Percentiles rank a stretch among this genome's conserved stretches.
phyloP scores from a whole-genome alignment of 2,329 filamentous ascomycete genomes.

The Sporothrix dimorphospora region DNA sequence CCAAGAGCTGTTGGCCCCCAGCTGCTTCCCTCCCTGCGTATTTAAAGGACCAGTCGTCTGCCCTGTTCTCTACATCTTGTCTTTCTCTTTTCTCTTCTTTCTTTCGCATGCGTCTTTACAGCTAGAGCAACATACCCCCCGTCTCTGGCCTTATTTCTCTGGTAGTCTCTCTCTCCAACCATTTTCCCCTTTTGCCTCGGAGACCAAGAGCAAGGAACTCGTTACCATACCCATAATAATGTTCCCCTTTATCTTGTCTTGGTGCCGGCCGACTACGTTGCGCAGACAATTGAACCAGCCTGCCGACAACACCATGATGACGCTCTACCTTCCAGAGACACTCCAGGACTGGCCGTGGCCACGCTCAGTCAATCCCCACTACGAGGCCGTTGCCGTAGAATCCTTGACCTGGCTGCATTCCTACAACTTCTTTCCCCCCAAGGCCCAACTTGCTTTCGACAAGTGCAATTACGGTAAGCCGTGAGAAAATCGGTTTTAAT shows the following conservation, averaged over 20 bases:
- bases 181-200: neutral
- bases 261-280: too few species aligned
- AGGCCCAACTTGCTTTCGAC: constrained; percentile 34
- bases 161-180: neutral
- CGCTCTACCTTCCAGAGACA: constrained; percentile 29
- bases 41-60: neutral
- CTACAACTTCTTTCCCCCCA: constrained; percentile 33
- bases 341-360: constrained; percentile 33
- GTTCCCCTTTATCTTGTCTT: neutral
- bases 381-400: constrained; percentile 20
- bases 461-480: constrained; percentile 32
- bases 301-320: neutral
- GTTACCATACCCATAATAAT: neutral
- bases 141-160: too few species aligned
- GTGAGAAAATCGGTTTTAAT: neutral
- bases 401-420: constrained; percentile 32
- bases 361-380: constrained; percentile 32
- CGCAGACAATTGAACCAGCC: neutral
- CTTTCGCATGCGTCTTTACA: neutral
- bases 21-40: neutral
- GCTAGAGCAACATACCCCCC: too few species aligned
- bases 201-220: neutral
- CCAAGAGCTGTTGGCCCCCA: neutral
- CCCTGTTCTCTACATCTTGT: neutral
- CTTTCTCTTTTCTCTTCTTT: neutral